Percentiles rank a stretch among this genome's conserved stretches.
These are phyloP conservation scores for Botrytis elliptica DNA, from an alignment of 2,329 filamentous ascomycete species.

Conservation along the genomic window DNA sequence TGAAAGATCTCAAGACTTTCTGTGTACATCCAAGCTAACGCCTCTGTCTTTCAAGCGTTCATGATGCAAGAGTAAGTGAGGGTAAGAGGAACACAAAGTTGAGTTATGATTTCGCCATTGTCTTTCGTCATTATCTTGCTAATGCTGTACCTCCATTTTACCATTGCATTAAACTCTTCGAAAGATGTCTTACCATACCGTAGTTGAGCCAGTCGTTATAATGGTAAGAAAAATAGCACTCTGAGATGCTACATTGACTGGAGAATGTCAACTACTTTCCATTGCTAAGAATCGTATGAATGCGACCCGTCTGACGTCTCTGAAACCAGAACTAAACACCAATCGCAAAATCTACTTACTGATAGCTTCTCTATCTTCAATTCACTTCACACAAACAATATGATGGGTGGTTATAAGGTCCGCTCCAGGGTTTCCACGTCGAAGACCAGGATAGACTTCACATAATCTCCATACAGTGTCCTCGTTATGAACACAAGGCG, in stretches of 20 bases:
- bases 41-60: neutral
- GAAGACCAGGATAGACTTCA: no score
- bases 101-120: neutral
- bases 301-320: neutral
- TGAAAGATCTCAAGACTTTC: neutral
- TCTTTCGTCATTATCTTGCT: neutral
- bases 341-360: neutral
- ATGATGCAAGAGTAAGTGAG: neutral
- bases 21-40: neutral
- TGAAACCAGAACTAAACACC: neutral
- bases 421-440: neutral
- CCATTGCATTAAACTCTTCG: neutral
- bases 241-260: neutral
- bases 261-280: neutral
- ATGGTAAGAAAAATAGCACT: neutral
- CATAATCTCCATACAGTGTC: neutral
- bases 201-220: no score
- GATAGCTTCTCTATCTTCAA: neutral
- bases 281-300: no score
- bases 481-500: neutral
- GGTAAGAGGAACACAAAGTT: neutral
- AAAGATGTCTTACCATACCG: neutral
- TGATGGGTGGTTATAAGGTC: neutral
- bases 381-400: neutral
- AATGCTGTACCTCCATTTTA: neutral